These are phyloP conservation scores for Hemileccinum impolitum DNA, from an alignment of 768 basidiomycete species.

Conservation along the genomic window DNA sequence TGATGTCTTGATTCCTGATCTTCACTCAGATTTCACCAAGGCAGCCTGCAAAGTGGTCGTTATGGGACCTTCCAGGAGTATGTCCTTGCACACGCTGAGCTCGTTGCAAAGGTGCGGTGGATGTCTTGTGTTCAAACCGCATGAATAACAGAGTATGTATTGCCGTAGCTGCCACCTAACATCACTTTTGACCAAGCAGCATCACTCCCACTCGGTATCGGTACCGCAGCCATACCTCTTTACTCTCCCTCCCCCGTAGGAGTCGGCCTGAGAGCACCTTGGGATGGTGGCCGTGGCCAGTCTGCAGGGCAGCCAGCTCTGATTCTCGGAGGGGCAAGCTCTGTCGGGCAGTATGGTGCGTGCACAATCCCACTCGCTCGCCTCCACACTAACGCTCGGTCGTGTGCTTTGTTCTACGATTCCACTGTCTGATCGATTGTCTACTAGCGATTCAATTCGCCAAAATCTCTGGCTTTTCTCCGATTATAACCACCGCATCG, in stretches of 20 bases:
- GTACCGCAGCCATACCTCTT: constrained; percentile 32
- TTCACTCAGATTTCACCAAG: constrained; percentile 19
- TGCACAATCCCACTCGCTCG: background rate
- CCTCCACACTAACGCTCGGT: too few species aligned
- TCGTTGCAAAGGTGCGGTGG: constrained; percentile 11
- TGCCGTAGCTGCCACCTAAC: constrained; percentile 36
- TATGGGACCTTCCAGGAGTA: constrained; percentile 29
- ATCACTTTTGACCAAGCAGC: constrained; percentile 38
- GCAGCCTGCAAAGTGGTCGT: background rate
- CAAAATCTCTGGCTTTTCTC: constrained; percentile 33
- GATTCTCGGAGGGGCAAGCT: constrained; percentile 36
- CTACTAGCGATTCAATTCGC: constrained; percentile 34
- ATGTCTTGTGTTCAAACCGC: background rate
- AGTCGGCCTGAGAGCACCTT: constrained; percentile 32
- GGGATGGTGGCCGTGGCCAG: constrained; percentile 31
- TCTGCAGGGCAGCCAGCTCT: constrained; percentile 31
- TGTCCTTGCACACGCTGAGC: constrained; percentile 20
- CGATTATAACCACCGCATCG: constrained; percentile 41
- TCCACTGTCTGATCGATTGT: too few species aligned
- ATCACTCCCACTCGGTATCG: constrained; percentile 33
- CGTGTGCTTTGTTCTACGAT: too few species aligned
- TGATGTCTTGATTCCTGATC: background rate
- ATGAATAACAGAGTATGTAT: constrained; percentile 13
- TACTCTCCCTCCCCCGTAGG: constrained; percentile 29
- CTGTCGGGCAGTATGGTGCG: constrained; percentile 38